Evolutionary conservation across 371 early-diverging fungal genomes (phyloP).

Genomic region (Batrachochytrium dendrobatidis): DNA sequence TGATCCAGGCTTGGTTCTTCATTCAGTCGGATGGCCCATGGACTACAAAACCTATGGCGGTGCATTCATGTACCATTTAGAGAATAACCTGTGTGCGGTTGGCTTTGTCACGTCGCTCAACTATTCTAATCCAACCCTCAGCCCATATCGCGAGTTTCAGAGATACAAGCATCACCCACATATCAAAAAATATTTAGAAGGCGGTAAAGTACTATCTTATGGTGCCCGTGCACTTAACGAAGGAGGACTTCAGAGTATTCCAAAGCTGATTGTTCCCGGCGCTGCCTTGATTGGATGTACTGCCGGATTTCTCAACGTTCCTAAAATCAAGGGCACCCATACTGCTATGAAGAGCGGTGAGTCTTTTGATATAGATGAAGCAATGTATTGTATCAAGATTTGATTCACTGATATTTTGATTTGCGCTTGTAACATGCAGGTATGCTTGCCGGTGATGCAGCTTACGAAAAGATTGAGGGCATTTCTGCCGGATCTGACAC

Average conservation of each 20-base stretch:
- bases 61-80: conserved; percentile 92
- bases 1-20: conserved; percentile 76
- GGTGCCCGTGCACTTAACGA: conserved; percentile 96
- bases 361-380: neutral
- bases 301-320: conserved; percentile 94
- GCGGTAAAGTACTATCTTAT: conserved; percentile 87
- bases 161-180: conserved; percentile 90
- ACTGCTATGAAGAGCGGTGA: conserved; percentile 95
- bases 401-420: neutral
- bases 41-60: conserved; percentile 89
- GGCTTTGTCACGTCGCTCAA: conserved; percentile 92
- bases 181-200: conserved; percentile 73
- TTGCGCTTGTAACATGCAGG: conserved; percentile 15
- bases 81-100: conserved; percentile 74
- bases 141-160: conserved; percentile 95
- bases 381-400: neutral
- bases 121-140: conserved; percentile 88
- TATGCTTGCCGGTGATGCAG: conserved; percentile 63
- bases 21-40: conserved; percentile 91
- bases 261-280: conserved; percentile 91
- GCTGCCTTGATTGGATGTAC: conserved; percentile 94
- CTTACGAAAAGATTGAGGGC: conserved; percentile 57
- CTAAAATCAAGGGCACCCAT: conserved; percentile 98
- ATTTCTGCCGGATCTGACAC: conserved; percentile 9
- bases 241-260: conserved; percentile 89